Percentiles rank a stretch among this genome's conserved stretches.
Evolutionary conservation across 139 green algal genomes (phyloP).

Genomic region (Tetradesmus obliquus): DNA sequence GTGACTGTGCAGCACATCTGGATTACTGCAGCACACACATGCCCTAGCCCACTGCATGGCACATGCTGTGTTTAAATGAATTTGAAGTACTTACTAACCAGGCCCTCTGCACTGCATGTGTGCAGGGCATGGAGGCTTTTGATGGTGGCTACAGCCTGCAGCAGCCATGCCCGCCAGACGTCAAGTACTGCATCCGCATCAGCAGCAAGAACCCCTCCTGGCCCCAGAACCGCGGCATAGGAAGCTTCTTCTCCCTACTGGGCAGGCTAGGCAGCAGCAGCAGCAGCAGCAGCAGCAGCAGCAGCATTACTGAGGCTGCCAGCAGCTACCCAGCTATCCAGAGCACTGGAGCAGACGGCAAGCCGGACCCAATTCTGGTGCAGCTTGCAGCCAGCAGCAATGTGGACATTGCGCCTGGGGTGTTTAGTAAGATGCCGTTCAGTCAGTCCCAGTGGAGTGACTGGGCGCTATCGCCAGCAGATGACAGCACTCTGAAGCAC

Average conservation of each 20-base stretch:
- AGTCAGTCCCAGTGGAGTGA: slow-evolving; percentile 5
- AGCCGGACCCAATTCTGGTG: background rate
- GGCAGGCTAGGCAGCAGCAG: background rate
- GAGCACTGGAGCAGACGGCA: slow-evolving; percentile 10
- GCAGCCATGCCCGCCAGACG: slow-evolving; percentile 28
- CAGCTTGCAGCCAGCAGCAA: background rate
- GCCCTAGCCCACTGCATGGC: too few species aligned
- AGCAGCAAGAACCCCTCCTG: slow-evolving; percentile 32
- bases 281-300: background rate
- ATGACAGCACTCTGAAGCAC: slow-evolving; percentile 1
- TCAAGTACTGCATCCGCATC: slow-evolving; percentile 25
- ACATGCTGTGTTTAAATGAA: too few species aligned
- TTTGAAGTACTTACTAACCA: too few species aligned
- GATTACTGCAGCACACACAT: too few species aligned
- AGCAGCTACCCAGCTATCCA: background rate
- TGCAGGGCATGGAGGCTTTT: slow-evolving; percentile 12
- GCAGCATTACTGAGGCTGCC: background rate
- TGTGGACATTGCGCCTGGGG: slow-evolving; percentile 24
- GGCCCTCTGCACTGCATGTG: background rate
- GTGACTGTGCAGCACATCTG: background rate
- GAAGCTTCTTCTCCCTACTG: background rate
- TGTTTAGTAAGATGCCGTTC: slow-evolving; percentile 5
- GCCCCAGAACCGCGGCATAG: background rate
- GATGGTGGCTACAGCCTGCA: background rate
- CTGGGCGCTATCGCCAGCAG: slow-evolving; percentile 20